Percentiles rank a stretch among this genome's conserved stretches.
Conservation (phyloP, 202 grass and related monocot genomes). For the Musa balbisiana region DNA sequence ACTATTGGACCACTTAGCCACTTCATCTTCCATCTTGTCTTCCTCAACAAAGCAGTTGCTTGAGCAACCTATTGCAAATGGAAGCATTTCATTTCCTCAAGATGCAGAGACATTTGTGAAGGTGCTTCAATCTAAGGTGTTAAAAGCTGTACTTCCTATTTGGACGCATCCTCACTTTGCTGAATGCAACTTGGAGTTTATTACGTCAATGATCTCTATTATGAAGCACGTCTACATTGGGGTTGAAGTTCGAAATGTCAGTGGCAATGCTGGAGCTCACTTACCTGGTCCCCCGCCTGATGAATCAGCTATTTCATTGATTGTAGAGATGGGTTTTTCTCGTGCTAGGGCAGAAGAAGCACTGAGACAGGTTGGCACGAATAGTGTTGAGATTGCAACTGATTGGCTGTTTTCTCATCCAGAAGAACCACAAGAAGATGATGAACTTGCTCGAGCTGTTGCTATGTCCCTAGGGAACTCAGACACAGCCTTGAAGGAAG, state of each 20-base stretch:
- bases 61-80: conserved; percentile 78
- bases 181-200: conserved; percentile 75
- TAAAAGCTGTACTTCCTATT: conserved; percentile 85
- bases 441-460: conserved; percentile 92
- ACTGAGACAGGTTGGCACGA: conserved; percentile 78
- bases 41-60: conserved; percentile 84
- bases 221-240: conserved; percentile 94
- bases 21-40: conserved; percentile 80
- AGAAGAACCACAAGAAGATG: conserved; percentile 94
- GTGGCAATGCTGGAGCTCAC: conserved; percentile 41
- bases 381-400: conserved; percentile 97
- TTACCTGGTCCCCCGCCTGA: conserved; percentile 78
- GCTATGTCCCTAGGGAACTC: conserved; percentile 96
- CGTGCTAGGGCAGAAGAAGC: conserved; percentile 94
- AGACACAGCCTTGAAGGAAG: conserved; percentile 45
- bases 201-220: conserved; percentile 85
- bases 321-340: conserved; percentile 98
- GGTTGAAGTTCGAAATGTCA: conserved; percentile 65
- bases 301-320: conserved; percentile 84
- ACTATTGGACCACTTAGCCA: conserved; percentile 82
- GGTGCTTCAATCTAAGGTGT: conserved; percentile 82
- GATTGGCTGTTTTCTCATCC: conserved; percentile 98
- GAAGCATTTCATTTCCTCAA: conserved; percentile 60
- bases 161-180: conserved; percentile 81
- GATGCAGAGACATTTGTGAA: conserved; percentile 86